Evolutionary conservation across 805 yeast species (phyloP).

Genomic region (Yamadazyma takamatsuzukensis): DNA sequence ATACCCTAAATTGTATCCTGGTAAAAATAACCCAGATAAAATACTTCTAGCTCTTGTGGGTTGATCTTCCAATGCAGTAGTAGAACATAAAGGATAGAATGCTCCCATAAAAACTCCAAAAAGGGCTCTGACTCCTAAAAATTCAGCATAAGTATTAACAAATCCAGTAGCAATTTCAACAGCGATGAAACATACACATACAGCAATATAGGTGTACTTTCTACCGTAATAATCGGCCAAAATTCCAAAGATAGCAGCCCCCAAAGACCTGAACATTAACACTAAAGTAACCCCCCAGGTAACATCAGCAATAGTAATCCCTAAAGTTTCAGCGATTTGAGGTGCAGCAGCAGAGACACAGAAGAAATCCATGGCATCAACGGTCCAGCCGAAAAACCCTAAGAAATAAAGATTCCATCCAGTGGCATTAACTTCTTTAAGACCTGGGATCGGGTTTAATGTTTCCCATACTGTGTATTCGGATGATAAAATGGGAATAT

Average conservation of each 20-base stretch:
- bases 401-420: conserved; percentile 59
- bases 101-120: conserved; percentile 76
- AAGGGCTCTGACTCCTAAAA: conserved; percentile 57
- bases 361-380: conserved; percentile 73
- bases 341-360: conserved; percentile 54
- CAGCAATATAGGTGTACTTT: conserved; percentile 59
- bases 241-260: conserved; percentile 64
- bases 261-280: conserved; percentile 67
- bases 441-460: conserved; percentile 44
- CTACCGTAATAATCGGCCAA: conserved; percentile 64
- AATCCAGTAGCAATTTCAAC: conserved; percentile 68
- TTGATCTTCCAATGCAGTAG: conserved; percentile 64
- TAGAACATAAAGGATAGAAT: conserved; percentile 60
- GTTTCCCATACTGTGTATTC: conserved; percentile 19
- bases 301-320: conserved; percentile 43
- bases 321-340: conserved; percentile 47
- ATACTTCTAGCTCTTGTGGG: conserved; percentile 59
- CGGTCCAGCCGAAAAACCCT: conserved; percentile 65
- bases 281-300: conserved; percentile 76
- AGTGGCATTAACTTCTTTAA: conserved; percentile 29
- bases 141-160: conserved; percentile 53
- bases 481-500: conserved; percentile 7
- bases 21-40: conserved; percentile 56
- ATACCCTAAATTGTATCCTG: conserved; percentile 60
- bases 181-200: conserved; percentile 48